A percentile compares a stretch with the other conserved stretches of the same genome.
Evolutionary conservation across 306 rosid species (phyloP).

Genomic region (Senna tora): DNA sequence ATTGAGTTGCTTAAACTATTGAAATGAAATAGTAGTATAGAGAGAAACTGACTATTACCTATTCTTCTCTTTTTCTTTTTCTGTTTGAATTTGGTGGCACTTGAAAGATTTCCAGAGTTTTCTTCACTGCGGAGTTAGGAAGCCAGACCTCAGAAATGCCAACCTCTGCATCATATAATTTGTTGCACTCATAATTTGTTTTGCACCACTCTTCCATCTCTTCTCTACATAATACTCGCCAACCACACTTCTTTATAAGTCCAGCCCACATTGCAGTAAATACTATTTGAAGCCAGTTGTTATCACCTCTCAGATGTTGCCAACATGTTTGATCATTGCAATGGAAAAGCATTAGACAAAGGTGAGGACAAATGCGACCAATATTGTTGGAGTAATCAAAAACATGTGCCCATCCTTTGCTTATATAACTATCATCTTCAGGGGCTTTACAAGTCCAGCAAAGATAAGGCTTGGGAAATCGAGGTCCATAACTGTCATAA

Average conservation of each 20-base stretch:
- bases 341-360: neutral
- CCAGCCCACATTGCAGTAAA: neutral
- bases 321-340: neutral
- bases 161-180: neutral
- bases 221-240: neutral
- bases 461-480: too few relatives aligned
- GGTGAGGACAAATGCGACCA: too few relatives aligned
- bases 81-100: too few relatives aligned
- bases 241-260: neutral
- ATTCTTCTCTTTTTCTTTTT: too few relatives aligned
- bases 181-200: neutral
- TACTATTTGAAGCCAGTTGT: neutral
- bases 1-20: too few relatives aligned
- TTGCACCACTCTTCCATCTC: neutral
- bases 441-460: too few relatives aligned
- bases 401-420: neutral
- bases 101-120: too few relatives aligned
- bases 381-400: too few relatives aligned
- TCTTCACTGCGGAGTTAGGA: neutral
- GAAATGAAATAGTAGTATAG: too few relatives aligned
- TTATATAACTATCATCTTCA: neutral
- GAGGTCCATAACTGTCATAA: too few relatives aligned
- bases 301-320: neutral
- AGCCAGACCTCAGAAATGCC: neutral
- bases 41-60: too few relatives aligned